Percentiles rank a stretch among this genome's conserved stretches.
Conservation (phyloP, 2,329 filamentous ascomycete species). For the Phoma sp. region DNA sequence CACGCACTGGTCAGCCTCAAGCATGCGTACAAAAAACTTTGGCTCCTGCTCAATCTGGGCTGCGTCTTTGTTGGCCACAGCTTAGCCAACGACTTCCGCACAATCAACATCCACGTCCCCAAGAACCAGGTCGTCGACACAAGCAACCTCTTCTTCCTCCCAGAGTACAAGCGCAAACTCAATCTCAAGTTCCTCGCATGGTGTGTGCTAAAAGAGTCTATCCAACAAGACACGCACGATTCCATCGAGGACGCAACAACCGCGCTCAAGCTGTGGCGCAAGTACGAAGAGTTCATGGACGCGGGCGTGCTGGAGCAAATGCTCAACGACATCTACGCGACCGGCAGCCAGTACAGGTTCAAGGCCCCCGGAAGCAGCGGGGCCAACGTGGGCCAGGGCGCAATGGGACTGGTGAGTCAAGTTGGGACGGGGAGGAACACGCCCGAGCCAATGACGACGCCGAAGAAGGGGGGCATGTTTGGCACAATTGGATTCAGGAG, state of each 20-base stretch:
- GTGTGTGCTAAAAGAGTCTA: slow-evolving; percentile 85
- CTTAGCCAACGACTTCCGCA: slow-evolving; percentile 92
- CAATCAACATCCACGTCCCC: slow-evolving; percentile 96
- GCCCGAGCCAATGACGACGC: slow-evolving; percentile 62
- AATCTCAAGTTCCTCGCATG: slow-evolving; percentile 91
- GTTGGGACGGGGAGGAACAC: slow-evolving; percentile 56
- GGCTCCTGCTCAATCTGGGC: slow-evolving; percentile 92
- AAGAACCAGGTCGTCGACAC: slow-evolving; percentile 92
- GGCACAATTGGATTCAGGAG: slow-evolving; percentile 47
- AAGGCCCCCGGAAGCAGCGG: slow-evolving; percentile 42
- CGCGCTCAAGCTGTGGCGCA: slow-evolving; percentile 85
- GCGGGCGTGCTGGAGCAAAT: slow-evolving; percentile 83
- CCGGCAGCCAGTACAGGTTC: slow-evolving; percentile 62
- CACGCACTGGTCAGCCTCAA: slow-evolving; percentile 90
- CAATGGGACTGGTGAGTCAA: slow-evolving; percentile 13
- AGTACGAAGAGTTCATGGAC: slow-evolving; percentile 87
- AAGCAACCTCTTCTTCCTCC: slow-evolving; percentile 86
- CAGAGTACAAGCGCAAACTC: slow-evolving; percentile 80
- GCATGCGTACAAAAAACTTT: slow-evolving; percentile 95
- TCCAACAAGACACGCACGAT: slow-evolving; percentile 91
- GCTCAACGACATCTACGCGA: slow-evolving; percentile 82
- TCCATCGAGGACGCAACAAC: slow-evolving; percentile 94
- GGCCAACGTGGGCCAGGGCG: slow-evolving; percentile 7
- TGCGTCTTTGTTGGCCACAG: slow-evolving; percentile 95
- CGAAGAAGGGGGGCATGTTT: slow-evolving; percentile 51